A percentile compares a stretch with the other conserved stretches of the same genome.
These are phyloP conservation scores for Vaccinium macrocarpon DNA, from an alignment of 148 eudicot genomes.

Conservation along the genomic window DNA sequence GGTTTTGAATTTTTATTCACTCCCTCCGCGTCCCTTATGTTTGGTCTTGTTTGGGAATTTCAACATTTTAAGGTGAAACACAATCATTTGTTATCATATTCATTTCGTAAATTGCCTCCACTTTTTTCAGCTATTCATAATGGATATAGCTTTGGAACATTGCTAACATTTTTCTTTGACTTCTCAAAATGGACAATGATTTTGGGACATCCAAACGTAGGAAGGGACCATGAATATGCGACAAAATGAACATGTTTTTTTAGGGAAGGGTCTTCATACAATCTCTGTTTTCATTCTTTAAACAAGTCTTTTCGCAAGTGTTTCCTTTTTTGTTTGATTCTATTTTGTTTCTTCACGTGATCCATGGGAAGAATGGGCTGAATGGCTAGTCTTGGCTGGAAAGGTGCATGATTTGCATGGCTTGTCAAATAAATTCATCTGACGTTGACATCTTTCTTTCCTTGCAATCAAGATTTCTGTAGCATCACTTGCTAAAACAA, in stretches of 20 bases:
- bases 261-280: not conserved
- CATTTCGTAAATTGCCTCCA: not conserved
- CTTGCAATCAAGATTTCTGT: constrained; percentile 1
- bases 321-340: not conserved
- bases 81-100: not conserved
- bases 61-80: not conserved
- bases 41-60: not conserved
- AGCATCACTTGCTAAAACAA: not conserved
- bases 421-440: not conserved
- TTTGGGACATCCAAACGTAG: not conserved
- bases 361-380: not conserved
- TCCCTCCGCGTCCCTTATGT: not conserved
- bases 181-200: not conserved
- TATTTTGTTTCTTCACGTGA: not conserved
- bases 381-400: not conserved
- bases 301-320: not conserved
- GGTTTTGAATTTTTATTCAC: too few relatives aligned
- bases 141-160: not conserved
- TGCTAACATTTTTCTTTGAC: not conserved
- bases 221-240: not conserved
- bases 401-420: not conserved
- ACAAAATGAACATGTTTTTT: not conserved
- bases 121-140: not conserved
- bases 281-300: not conserved
- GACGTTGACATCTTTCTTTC: not conserved